Base-by-base conservation (phyloP, 176 grass and related monocot species). In the Neostapfia colusana region DNA sequence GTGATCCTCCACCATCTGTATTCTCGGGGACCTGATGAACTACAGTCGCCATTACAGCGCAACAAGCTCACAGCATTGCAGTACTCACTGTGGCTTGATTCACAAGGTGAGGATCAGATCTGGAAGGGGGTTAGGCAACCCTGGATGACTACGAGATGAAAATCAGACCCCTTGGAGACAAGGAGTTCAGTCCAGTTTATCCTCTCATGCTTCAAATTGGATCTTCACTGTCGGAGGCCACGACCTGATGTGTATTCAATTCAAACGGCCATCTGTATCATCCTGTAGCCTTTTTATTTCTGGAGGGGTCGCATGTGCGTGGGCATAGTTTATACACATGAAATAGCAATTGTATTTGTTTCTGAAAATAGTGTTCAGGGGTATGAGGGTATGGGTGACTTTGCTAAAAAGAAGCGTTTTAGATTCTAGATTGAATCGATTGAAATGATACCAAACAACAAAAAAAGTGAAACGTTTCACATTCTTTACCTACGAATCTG, bases 1-100 rank as follows among this genome's bases (percentile, higher is more conserved):
- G 89, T 95, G 76, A 84, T 99, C 86, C 89, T 99, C 65, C 95
- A 99, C 62, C 95, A 99, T 64, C 77, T 99, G 6, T 99, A 95
- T 80, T 95, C 92, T 44, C 82, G 91, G 25, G 92, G 89, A 35
- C 95, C 92, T 60, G 91, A 92, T 42, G 95, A 99, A 54, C 56
- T 99, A 58, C 91, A 99, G 68, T 95, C 95, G 4, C 95, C 95
- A 14, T 84, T 95, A 48, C 89, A 99, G 78, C 90, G 89, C 31
- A 95, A 99, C 82, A 92, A 95, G 23, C 84, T 94, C 50, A 95
- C 85, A 0, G 80, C 90, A 3, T 40, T 84, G 63, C 84, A 99
- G 77, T 99, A 99, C 63, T 99, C 92, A 10, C 58, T 99, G 0
- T 99, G 95, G 95, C 85, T 99, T 65, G 95, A 99, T 85, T 88